Percentiles rank a stretch among this genome's conserved stretches.
phyloP scores from a whole-genome alignment of 179 eudicot species.

The Gypsophila paniculata region DNA sequence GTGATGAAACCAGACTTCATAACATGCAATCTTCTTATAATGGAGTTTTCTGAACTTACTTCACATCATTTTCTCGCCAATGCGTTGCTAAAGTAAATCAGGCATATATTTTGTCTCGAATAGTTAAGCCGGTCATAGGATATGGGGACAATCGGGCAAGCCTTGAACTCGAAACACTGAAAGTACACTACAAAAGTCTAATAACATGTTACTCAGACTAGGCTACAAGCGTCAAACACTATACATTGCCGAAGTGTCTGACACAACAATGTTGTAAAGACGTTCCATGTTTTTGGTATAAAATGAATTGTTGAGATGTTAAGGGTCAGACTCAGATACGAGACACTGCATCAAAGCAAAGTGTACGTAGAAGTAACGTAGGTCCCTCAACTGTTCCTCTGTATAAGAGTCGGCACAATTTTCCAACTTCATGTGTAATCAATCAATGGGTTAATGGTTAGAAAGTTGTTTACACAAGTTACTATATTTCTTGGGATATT shows the following conservation, averaged over 20 bases:
- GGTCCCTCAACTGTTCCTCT: conserved; percentile 10
- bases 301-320: too few relatives aligned
- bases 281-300: too few relatives aligned
- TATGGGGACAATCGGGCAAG: background rate
- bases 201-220: too few relatives aligned
- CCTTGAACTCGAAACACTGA: background rate
- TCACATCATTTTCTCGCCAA: conserved; percentile 6
- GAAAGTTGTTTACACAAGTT: conserved; percentile 19
- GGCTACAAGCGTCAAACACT: too few relatives aligned
- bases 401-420: conserved; percentile 3
- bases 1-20: too few relatives aligned
- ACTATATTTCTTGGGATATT: conserved; percentile 14
- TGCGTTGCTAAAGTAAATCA: conserved; percentile 4
- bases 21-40: too few relatives aligned
- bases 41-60: too few relatives aligned
- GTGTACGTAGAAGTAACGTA: background rate
- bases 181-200: background rate
- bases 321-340: too few relatives aligned
- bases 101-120: background rate
- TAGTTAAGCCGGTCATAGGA: background rate
- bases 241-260: too few relatives aligned
- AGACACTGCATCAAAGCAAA: too few relatives aligned
- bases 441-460: conserved; percentile 11
- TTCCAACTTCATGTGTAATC: conserved; percentile 16
- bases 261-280: too few relatives aligned